Conservation (phyloP, 768 basidiomycete genomes). For the Favolaschia claudopus region DNA sequence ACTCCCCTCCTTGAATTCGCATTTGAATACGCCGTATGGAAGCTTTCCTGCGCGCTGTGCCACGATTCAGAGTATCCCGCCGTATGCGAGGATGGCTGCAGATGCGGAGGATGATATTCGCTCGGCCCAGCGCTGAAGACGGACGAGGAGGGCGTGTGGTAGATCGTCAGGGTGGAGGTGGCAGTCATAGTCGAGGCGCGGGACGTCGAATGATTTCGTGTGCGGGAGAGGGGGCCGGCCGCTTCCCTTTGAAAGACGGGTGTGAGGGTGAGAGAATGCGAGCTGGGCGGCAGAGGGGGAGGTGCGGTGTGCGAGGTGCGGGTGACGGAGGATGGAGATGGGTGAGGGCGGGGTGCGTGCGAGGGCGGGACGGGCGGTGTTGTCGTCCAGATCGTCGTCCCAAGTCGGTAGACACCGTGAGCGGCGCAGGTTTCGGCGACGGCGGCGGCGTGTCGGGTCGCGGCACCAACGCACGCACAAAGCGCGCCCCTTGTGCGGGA, state of each 20-base stretch:
- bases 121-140: constrained; percentile 58
- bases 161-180: constrained; percentile 56
- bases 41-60: constrained; percentile 49
- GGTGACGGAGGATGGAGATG: constrained; percentile 42
- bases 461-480: constrained; percentile 68
- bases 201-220: constrained; percentile 25
- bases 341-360: constrained; percentile 11
- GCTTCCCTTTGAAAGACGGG: too few species aligned
- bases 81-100: too few species aligned
- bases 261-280: constrained; percentile 53
- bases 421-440: constrained; percentile 8
- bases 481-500: constrained; percentile 55
- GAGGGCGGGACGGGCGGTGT: constrained; percentile 17
- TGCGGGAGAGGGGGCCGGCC: not conserved
- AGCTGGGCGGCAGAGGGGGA: constrained; percentile 32
- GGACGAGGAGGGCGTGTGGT: constrained; percentile 85
- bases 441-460: constrained; percentile 27
- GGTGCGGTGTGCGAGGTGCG: too few species aligned
- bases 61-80: too few species aligned
- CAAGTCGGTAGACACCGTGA: not conserved
- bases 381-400: constrained; percentile 12
- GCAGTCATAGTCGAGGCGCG: constrained; percentile 24
- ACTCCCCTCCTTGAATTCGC: too few species aligned
- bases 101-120: too few species aligned
- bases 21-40: constrained; percentile 65